These are phyloP conservation scores for Cytospora piceae DNA, from an alignment of 2,329 filamentous ascomycete genomes.

Conservation along the genomic window DNA sequence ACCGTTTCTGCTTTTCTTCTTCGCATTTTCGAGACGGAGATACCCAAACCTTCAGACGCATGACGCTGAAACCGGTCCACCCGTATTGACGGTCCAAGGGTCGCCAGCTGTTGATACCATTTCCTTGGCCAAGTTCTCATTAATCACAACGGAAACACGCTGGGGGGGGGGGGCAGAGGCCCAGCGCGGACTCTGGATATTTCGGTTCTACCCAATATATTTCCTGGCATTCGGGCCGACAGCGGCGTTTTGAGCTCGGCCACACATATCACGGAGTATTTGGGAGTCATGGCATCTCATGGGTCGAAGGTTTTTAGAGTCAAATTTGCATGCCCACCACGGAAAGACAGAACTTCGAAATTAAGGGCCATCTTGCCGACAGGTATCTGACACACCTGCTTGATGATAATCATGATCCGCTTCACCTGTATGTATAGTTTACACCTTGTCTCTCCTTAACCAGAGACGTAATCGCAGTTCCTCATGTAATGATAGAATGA, in stretches of 20 bases:
- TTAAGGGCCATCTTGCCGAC: slow-evolving; percentile 17
- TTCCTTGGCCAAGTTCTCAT: slow-evolving; percentile 22
- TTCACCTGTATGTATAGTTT: slow-evolving; percentile 25
- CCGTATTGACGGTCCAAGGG: not conserved
- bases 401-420: slow-evolving; percentile 9
- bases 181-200: slow-evolving; percentile 14
- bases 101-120: slow-evolving; percentile 14
- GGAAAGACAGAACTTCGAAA: slow-evolving; percentile 15
- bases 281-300: slow-evolving; percentile 19
- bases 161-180: slow-evolving; percentile 9
- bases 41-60: slow-evolving; percentile 23
- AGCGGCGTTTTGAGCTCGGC: slow-evolving; percentile 14
- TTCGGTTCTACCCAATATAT: slow-evolving; percentile 20
- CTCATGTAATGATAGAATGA: slow-evolving; percentile 17
- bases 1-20: slow-evolving; percentile 13
- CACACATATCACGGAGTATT: slow-evolving; percentile 26
- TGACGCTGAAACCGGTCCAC: slow-evolving; percentile 11
- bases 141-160: slow-evolving; percentile 18
- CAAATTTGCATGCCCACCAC: slow-evolving; percentile 14
- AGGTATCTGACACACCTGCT: not conserved
- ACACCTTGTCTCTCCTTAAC: slow-evolving; percentile 17
- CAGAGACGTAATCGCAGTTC: slow-evolving; percentile 13
- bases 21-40: slow-evolving; percentile 23
- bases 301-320: slow-evolving; percentile 10
- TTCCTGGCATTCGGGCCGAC: slow-evolving; percentile 17